phyloP scores from a whole-genome alignment of 202 grass and related monocot genomes.

The Schoenoplectus tabernaemontani region DNA sequence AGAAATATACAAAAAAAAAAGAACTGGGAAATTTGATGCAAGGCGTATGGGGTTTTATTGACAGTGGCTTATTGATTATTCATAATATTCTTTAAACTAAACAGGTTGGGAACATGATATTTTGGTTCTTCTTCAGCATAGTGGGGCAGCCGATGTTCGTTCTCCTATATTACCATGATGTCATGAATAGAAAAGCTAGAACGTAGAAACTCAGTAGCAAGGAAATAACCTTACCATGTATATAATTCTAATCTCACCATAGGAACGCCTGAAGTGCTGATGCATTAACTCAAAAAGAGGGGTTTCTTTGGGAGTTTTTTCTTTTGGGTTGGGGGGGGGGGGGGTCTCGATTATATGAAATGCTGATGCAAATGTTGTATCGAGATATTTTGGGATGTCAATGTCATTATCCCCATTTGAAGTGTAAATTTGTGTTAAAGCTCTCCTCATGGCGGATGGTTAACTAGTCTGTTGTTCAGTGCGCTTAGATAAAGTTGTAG shows the following conservation, averaged over 20 bases:
- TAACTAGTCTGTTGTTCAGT: background rate
- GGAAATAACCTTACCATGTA: constrained; percentile 15
- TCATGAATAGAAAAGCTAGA: constrained; percentile 78
- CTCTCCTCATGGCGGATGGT: background rate
- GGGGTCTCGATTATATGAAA: background rate
- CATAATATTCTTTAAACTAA: background rate
- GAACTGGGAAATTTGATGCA: background rate
- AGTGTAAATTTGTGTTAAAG: background rate
- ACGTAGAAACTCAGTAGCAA: constrained; percentile 29
- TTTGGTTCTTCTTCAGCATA: constrained; percentile 99
- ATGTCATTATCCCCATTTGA: background rate
- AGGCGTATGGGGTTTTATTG: background rate
- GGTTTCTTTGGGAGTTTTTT: background rate
- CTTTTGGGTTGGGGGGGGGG: too few relatives aligned
- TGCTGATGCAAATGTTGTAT: constrained; percentile 15
- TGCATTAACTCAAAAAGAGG: background rate
- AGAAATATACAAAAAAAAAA: background rate
- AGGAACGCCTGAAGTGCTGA: background rate
- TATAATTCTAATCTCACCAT: constrained; percentile 8
- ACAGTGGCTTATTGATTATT: background rate
- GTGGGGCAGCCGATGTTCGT: constrained; percentile 90
- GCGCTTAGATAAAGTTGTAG: background rate
- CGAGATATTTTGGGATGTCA: background rate
- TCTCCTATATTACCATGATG: constrained; percentile 95
- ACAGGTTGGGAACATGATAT: constrained; percentile 95